Percentiles rank a stretch among this genome's conserved stretches.
Conservation (phyloP, 768 basidiomycete genomes). For the Collybia nuda region DNA sequence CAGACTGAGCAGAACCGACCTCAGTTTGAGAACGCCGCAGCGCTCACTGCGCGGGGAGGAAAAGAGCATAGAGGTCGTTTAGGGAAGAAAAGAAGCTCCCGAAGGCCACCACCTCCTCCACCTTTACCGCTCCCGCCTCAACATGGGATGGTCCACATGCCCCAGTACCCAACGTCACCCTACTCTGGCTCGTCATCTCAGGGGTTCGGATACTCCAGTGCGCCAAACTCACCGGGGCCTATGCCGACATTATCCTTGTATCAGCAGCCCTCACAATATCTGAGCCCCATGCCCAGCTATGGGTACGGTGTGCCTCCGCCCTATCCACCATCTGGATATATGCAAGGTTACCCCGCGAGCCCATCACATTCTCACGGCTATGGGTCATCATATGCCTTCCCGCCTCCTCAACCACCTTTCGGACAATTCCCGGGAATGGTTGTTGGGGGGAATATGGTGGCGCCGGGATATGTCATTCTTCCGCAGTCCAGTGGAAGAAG, state of each 20-base stretch:
- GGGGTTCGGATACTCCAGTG: slow-evolving; percentile 11
- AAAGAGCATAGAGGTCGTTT: slow-evolving; percentile 4
- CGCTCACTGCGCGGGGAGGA: slow-evolving; percentile 7
- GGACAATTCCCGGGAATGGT: background rate
- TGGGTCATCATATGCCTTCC: background rate
- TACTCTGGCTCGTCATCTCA: slow-evolving; percentile 8
- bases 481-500: background rate
- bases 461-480: background rate
- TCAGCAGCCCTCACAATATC: background rate
- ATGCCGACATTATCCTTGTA: slow-evolving; percentile 9
- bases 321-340: background rate
- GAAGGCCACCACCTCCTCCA: slow-evolving; percentile 11
- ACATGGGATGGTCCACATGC: slow-evolving; percentile 4
- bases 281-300: background rate
- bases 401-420: background rate
- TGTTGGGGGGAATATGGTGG: no score
- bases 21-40: slow-evolving; percentile 17
- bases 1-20: slow-evolving; percentile 15
- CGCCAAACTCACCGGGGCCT: slow-evolving; percentile 13
- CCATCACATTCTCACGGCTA: background rate
- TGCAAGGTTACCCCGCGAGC: background rate
- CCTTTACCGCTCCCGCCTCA: slow-evolving; percentile 10
- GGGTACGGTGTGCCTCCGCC: background rate
- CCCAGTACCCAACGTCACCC: slow-evolving; percentile 7
- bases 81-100: background rate